Percentiles rank a stretch among this genome's conserved stretches.
Conservation (phyloP, 2,329 filamentous ascomycete genomes). For the Phialemonium atrogriseum region DNA sequence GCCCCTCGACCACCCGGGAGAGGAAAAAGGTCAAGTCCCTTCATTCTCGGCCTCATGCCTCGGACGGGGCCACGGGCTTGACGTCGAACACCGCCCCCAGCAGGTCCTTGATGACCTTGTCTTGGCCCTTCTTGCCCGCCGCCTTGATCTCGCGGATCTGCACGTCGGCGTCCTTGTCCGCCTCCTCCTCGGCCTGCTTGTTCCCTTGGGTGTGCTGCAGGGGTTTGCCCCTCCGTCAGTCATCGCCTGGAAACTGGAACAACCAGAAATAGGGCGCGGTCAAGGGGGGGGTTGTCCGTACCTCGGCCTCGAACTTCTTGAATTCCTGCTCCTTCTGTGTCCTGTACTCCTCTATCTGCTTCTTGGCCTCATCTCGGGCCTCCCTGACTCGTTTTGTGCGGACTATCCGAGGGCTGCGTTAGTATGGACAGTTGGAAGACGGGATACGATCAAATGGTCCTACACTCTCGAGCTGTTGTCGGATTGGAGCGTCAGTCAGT, state of each 20-base stretch:
- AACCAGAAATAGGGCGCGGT: background rate
- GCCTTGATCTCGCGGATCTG: conserved; percentile 77
- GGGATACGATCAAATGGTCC: too few species aligned
- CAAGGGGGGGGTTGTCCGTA: conserved; percentile 17
- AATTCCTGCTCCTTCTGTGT: conserved; percentile 88
- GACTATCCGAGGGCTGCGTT: conserved; percentile 48
- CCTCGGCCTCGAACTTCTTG: conserved; percentile 81
- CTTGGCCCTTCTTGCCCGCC: conserved; percentile 71
- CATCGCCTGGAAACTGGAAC: background rate
- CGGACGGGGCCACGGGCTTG: conserved; percentile 52
- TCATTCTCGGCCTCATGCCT: conserved; percentile 15
- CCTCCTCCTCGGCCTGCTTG: conserved; percentile 67
- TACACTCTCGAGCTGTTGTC: conserved; percentile 15
- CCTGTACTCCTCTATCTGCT: conserved; percentile 92
- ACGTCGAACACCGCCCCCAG: conserved; percentile 79
- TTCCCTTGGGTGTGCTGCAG: conserved; percentile 91
- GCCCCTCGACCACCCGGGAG: too few species aligned
- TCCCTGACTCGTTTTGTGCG: conserved; percentile 97
- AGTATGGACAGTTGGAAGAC: background rate
- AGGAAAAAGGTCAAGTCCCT: too few species aligned
- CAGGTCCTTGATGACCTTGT: conserved; percentile 73
- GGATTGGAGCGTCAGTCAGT: conserved; percentile 20
- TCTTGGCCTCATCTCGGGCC: conserved; percentile 91
- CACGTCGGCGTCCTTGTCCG: conserved; percentile 69
- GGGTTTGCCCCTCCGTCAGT: conserved; percentile 3